These are phyloP conservation scores for Pneumocystis oryctolagi DNA, from an alignment of 1,139 yeast genomes.

Conservation along the genomic window DNA sequence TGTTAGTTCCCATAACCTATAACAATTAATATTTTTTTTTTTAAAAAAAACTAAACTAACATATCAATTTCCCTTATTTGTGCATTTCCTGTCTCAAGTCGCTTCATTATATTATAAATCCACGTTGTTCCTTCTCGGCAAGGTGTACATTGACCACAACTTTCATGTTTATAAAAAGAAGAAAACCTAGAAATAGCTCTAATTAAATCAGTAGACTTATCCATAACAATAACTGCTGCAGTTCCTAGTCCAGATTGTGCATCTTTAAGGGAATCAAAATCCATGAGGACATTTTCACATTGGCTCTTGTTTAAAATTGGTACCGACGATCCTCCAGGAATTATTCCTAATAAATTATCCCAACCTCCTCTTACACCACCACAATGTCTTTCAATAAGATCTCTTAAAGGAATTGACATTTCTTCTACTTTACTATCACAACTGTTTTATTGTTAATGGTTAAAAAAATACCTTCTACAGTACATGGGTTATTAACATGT, in stretches of 20 bases:
- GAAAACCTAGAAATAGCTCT: slow-evolving; percentile 74
- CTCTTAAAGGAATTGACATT: slow-evolving; percentile 74
- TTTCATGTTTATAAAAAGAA: slow-evolving; percentile 74
- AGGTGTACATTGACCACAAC: slow-evolving; percentile 90
- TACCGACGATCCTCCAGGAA: slow-evolving; percentile 82
- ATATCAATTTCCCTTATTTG: slow-evolving; percentile 63
- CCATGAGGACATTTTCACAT: slow-evolving; percentile 64
- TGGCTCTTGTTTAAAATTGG: slow-evolving; percentile 57
- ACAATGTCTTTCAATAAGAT: slow-evolving; percentile 70
- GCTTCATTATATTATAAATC: slow-evolving; percentile 68
- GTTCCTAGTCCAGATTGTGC: slow-evolving; percentile 81
- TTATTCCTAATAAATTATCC: slow-evolving; percentile 73
- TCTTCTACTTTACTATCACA: slow-evolving; percentile 35
- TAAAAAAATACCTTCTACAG: slow-evolving; percentile 39
- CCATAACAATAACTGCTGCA: slow-evolving; percentile 83
- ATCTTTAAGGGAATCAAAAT: slow-evolving; percentile 69
- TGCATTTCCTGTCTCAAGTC: slow-evolving; percentile 67
- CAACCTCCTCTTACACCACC: slow-evolving; percentile 85
- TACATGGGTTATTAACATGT: slow-evolving; percentile 80
- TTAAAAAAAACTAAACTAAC: slow-evolving; percentile 17
- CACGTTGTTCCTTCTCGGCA: slow-evolving; percentile 91
- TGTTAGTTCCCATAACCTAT: slow-evolving; percentile 49
- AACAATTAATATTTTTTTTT: neutral
- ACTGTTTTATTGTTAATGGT: neutral
- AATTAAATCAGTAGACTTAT: slow-evolving; percentile 67